Conservation (phyloP, 768 basidiomycete genomes). For the Lentinula raphanica region DNA sequence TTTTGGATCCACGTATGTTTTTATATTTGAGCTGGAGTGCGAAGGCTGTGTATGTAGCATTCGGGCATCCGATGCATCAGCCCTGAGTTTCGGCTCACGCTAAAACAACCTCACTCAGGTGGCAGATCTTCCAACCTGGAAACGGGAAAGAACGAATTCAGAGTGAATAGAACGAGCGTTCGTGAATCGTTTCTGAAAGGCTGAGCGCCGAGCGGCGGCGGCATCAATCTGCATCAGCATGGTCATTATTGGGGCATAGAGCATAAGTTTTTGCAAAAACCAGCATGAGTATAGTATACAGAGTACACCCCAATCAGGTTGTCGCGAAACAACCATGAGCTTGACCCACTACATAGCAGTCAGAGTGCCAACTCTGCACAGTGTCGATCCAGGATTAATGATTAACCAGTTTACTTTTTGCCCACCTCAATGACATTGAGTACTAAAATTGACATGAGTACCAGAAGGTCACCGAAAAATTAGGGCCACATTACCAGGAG, state of each 20-base stretch:
- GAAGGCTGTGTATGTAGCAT: not conserved
- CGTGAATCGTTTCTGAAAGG: no score
- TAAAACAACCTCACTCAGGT: not conserved
- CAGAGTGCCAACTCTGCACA: not conserved
- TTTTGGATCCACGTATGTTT: not conserved
- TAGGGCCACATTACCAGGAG: conserved; percentile 63
- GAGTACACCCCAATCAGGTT: not conserved
- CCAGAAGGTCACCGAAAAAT: not conserved
- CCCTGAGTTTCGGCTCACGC: not conserved
- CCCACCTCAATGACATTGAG: conserved; percentile 67
- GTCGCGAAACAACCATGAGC: not conserved
- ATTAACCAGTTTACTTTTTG: conserved; percentile 56
- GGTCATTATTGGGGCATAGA: conserved; percentile 3
- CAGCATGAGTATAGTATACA: conserved; percentile 7
- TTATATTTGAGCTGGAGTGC: not conserved
- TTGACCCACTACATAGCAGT: no score
- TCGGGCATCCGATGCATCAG: not conserved
- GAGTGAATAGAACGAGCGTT: not conserved
- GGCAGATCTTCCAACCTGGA: no score
- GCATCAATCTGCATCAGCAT: no score
- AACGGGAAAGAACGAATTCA: not conserved
- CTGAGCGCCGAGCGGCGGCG: no score
- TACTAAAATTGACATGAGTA: conserved; percentile 34
- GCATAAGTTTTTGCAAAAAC: not conserved
- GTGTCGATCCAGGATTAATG: not conserved